A percentile compares a stretch with the other conserved stretches of the same genome.
Evolutionary conservation across 2,329 filamentous ascomycete species (phyloP).

Genomic region (Talaromyces pinophilus): DNA sequence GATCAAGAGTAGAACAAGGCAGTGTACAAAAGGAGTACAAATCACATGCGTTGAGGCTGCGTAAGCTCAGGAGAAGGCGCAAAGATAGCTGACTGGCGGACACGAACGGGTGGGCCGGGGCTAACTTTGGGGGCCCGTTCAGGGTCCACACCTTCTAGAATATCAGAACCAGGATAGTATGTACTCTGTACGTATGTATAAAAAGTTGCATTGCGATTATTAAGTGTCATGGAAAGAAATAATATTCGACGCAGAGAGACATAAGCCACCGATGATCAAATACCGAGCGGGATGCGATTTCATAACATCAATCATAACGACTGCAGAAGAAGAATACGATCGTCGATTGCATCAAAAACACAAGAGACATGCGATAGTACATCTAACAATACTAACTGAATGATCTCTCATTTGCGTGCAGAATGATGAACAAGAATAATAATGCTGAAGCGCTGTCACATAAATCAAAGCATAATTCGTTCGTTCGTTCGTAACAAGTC

Average conservation of each 20-base stretch:
- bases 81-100: neutral
- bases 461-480: conserved; percentile 11
- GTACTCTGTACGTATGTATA: too few species aligned
- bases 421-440: conserved; percentile 5
- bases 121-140: neutral
- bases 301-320: neutral
- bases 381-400: neutral
- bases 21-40: neutral
- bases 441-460: conserved; percentile 21
- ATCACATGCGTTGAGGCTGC: conserved; percentile 16
- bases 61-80: conserved; percentile 3
- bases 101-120: neutral
- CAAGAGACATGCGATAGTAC: conserved; percentile 1
- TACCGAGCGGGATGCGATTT: conserved; percentile 13
- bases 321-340: neutral
- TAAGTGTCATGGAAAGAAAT: neutral
- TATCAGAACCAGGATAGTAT: neutral
- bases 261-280: conserved; percentile 10
- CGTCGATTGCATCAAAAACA: neutral
- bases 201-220: neutral
- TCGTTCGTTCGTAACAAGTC: conserved; percentile 7
- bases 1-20: neutral
- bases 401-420: neutral
- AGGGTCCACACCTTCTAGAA: conserved; percentile 6
- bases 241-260: neutral